A percentile compares a stretch with the other conserved stretches of the same genome.
These are phyloP conservation scores for Saraca asoca DNA, from an alignment of 331 rosid species.

Conservation along the genomic window DNA sequence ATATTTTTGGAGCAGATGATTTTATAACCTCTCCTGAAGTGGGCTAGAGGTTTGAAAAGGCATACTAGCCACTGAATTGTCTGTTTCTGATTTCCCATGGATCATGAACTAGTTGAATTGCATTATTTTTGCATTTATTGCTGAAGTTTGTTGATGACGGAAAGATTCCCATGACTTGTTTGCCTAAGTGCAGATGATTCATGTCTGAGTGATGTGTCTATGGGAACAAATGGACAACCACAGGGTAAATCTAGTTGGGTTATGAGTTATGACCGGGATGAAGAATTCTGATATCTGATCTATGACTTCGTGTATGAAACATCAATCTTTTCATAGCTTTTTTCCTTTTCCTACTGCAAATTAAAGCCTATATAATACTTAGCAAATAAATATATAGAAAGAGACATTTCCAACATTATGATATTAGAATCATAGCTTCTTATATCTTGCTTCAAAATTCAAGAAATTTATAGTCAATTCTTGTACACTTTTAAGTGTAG, in stretches of 20 bases:
- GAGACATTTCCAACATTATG: not conserved
- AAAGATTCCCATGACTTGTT: conserved; percentile 11
- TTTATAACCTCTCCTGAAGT: conserved; percentile 70
- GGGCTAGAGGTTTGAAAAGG: conserved; percentile 71
- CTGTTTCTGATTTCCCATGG: not conserved
- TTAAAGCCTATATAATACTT: not conserved
- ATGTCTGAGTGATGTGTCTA: conserved; percentile 64
- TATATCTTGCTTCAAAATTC: conserved; percentile 53
- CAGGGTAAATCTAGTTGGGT: conserved; percentile 53
- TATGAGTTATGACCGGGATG: conserved; percentile 55
- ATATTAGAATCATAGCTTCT: conserved; percentile 13
- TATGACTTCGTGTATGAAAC: conserved; percentile 50
- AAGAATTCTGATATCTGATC: conserved; percentile 66
- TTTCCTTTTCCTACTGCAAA: not conserved
- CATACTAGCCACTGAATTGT: conserved; percentile 20
- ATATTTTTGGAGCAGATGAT: conserved; percentile 63
- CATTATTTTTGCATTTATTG: not conserved
- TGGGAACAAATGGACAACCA: conserved; percentile 76
- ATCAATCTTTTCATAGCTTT: not conserved
- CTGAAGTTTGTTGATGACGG: conserved; percentile 9
- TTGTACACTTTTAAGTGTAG: conserved; percentile 59
- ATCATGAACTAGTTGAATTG: not conserved
- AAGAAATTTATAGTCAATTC: conserved; percentile 49
- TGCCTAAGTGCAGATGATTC: conserved; percentile 47
- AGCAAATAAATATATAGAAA: not conserved